Conservation (phyloP, 352 stramenopile species). For the Aphanomyces cochlioides region DNA sequence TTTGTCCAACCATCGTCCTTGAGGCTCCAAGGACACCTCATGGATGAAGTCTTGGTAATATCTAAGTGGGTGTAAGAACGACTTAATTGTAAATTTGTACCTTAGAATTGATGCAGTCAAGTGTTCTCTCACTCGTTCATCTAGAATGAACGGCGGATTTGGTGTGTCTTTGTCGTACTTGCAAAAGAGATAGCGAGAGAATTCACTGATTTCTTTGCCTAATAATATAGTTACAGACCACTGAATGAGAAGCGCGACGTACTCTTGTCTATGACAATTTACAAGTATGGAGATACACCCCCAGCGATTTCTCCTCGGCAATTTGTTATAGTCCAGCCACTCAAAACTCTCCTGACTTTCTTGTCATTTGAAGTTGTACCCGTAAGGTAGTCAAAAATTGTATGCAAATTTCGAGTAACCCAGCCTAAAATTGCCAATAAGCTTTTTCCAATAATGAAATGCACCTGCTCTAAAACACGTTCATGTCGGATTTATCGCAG, state of each 20-base stretch:
- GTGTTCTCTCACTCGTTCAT: background rate
- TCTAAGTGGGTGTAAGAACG: background rate
- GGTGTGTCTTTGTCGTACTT: background rate
- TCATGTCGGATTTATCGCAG: background rate
- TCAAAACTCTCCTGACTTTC: background rate
- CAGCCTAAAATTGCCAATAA: background rate
- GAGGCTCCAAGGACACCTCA: background rate
- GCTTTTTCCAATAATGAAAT: background rate
- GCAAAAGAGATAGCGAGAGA: background rate
- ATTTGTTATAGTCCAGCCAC: background rate
- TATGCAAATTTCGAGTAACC: background rate
- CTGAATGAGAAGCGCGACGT: background rate
- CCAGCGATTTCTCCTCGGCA: background rate
- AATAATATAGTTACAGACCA: background rate
- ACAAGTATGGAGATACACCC: background rate
- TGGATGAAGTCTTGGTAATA: background rate
- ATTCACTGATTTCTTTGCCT: background rate
- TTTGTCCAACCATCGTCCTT: background rate
- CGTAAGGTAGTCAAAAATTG: background rate
- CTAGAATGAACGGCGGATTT: background rate
- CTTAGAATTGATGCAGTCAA: background rate
- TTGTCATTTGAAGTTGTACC: background rate
- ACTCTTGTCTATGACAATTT: background rate
- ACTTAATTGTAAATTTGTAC: background rate
- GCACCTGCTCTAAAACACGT: background rate